Percentiles rank a stretch among this genome's conserved stretches.
Conservation (phyloP, 2,329 filamentous ascomycete genomes). For the Pseudonectria buxi region DNA sequence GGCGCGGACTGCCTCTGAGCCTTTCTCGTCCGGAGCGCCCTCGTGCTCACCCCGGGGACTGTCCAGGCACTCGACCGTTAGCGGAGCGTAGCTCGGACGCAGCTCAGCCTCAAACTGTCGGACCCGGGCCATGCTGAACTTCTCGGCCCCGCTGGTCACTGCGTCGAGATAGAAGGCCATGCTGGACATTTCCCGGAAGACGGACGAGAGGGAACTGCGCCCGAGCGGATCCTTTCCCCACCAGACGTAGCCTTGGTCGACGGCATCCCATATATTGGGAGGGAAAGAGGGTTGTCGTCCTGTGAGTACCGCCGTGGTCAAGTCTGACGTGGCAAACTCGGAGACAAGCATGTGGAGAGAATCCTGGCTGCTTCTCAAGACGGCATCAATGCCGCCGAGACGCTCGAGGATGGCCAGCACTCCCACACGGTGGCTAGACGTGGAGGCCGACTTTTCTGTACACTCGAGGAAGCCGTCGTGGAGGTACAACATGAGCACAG, state of each 20-base stretch:
- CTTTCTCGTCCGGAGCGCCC: slow-evolving; percentile 4
- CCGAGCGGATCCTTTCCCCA: slow-evolving; percentile 33
- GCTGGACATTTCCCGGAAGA: slow-evolving; percentile 26
- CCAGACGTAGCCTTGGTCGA: slow-evolving; percentile 35
- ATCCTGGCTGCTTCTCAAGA: slow-evolving; percentile 19
- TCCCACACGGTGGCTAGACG: slow-evolving; percentile 28
- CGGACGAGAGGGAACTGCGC: slow-evolving; percentile 27
- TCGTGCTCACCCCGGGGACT: neutral
- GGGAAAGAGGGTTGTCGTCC: slow-evolving; percentile 32
- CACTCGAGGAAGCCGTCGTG: slow-evolving; percentile 33
- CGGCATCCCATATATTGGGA: slow-evolving; percentile 30
- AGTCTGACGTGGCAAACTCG: slow-evolving; percentile 36
- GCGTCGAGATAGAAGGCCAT: slow-evolving; percentile 25
- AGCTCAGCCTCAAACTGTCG: slow-evolving; percentile 22
- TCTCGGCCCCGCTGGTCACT: slow-evolving; percentile 6
- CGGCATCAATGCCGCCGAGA: slow-evolving; percentile 21
- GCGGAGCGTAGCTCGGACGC: slow-evolving; percentile 19
- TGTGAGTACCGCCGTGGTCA: slow-evolving; percentile 34
- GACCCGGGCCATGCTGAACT: slow-evolving; percentile 24
- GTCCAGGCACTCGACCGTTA: slow-evolving; percentile 19
- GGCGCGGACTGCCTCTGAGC: slow-evolving; percentile 26
- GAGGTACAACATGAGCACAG: slow-evolving; percentile 37
- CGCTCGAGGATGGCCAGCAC: slow-evolving; percentile 30
- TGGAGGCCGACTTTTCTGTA: slow-evolving; percentile 24
- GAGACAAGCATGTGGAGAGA: slow-evolving; percentile 34